Conservation (phyloP, 345 rosid species). For the Acer negundo region DNA sequence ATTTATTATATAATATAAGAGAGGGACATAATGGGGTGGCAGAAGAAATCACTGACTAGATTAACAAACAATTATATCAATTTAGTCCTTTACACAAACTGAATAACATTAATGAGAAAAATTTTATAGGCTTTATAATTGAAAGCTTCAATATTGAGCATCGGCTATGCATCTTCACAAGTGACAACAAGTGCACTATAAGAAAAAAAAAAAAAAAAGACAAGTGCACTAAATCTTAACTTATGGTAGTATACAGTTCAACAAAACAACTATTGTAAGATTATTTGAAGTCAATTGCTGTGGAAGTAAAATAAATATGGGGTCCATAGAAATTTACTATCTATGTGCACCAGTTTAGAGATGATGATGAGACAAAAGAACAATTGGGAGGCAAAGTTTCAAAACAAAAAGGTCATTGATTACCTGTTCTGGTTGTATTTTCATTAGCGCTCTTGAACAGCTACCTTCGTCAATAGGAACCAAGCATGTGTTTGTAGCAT, state of each 20-base stretch:
- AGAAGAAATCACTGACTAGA: neutral
- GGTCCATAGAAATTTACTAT: neutral
- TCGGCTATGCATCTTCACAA: neutral
- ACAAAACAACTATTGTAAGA: neutral
- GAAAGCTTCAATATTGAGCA: neutral
- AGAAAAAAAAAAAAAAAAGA: neutral
- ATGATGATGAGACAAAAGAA: neutral
- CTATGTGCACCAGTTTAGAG: constrained; percentile 11
- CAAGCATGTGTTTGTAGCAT: constrained; percentile 29
- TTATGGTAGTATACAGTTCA: neutral
- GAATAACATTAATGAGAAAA: neutral
- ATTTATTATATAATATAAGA: neutral
- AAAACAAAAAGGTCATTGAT: constrained; percentile 8
- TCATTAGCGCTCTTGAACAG: constrained; percentile 11
- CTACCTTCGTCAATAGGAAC: constrained; percentile 29
- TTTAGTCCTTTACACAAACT: neutral
- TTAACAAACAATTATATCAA: neutral
- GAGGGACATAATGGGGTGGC: neutral
- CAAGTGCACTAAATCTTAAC: neutral
- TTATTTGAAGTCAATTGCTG: neutral
- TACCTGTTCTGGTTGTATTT: constrained; percentile 48
- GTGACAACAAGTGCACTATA: neutral
- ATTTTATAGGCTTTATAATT: neutral
- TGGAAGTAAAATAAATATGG: neutral
- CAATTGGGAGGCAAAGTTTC: neutral